Percentiles rank a stretch among this genome's conserved stretches.
Conservation (phyloP, 1,139 yeast genomes). For the Magnusiomyces fungicola region DNA sequence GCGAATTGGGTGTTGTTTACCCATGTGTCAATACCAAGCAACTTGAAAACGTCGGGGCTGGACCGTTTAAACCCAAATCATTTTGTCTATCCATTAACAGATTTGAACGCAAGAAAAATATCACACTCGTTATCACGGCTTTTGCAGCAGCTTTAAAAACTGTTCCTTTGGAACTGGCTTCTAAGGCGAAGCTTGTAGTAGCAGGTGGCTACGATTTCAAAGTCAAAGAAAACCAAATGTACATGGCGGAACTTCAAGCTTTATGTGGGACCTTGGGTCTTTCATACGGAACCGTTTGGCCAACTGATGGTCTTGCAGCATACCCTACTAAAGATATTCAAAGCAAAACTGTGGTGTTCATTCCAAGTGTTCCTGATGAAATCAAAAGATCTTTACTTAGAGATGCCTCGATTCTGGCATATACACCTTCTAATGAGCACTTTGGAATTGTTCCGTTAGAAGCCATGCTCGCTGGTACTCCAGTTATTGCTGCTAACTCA, state of each 20-base stretch:
- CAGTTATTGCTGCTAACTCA: conserved; percentile 76
- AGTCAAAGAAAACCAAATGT: conserved; percentile 47
- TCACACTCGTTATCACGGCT: conserved; percentile 67
- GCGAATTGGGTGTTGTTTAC: conserved; percentile 64
- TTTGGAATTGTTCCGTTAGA: conserved; percentile 97
- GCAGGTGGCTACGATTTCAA: conserved; percentile 87
- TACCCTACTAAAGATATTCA: conserved; percentile 13
- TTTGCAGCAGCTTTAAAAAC: conserved; percentile 39
- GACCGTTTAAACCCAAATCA: conserved; percentile 15
- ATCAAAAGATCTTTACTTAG: conserved; percentile 59
- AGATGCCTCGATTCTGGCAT: conserved; percentile 54
- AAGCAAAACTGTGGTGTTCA: conserved; percentile 52
- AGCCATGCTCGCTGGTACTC: conserved; percentile 77
- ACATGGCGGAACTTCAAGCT: conserved; percentile 51
- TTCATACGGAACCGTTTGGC: conserved; percentile 39
- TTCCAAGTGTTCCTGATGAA: conserved; percentile 68
- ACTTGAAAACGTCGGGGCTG: conserved; percentile 8
- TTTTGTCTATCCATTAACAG: conserved; percentile 71
- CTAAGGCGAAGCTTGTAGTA: conserved; percentile 45
- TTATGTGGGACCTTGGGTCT: conserved; percentile 44
- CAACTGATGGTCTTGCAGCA: conserved; percentile 17
- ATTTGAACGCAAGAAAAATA: conserved; percentile 79
- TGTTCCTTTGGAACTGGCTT: conserved; percentile 17
- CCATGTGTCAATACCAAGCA: conserved; percentile 66
- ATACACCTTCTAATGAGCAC: conserved; percentile 90